A percentile compares a stretch with the other conserved stretches of the same genome.
These are phyloP conservation scores for Aspergillus tanneri DNA, from an alignment of 2,329 filamentous ascomycete species.

Conservation along the genomic window DNA sequence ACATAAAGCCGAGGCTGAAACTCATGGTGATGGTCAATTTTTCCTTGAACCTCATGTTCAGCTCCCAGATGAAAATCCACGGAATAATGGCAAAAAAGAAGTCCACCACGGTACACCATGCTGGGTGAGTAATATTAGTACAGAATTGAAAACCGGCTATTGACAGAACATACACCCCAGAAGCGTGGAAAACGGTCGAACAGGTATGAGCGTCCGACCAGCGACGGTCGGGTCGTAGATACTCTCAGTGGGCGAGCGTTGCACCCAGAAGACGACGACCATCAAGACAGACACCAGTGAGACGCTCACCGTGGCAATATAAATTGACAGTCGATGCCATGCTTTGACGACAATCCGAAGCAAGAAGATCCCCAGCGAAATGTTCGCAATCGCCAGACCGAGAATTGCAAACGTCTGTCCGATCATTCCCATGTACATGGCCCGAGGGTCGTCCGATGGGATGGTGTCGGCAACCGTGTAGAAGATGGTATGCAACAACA, in stretches of 20 bases:
- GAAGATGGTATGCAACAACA: constrained; percentile 34
- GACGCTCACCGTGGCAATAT: constrained; percentile 23
- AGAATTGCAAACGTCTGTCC: constrained; percentile 40
- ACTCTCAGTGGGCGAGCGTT: constrained; percentile 12
- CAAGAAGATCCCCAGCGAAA: constrained; percentile 43
- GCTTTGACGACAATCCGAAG: constrained; percentile 36
- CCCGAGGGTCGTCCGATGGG: constrained; percentile 25
- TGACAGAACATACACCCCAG: constrained; percentile 16
- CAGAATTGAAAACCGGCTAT: not conserved
- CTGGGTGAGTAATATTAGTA: constrained; percentile 1
- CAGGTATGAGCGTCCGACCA: constrained; percentile 13
- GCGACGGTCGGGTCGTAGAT: constrained; percentile 20
- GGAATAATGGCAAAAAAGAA: constrained; percentile 41
- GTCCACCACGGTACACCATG: constrained; percentile 29
- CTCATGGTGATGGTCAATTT: constrained; percentile 39
- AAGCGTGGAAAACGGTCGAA: constrained; percentile 16
- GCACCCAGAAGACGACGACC: constrained; percentile 18
- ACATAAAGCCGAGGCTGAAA: constrained; percentile 40
- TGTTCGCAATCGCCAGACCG: constrained; percentile 43
- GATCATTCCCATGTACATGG: constrained; percentile 23
- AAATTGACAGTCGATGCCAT: constrained; percentile 41
- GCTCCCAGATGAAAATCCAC: constrained; percentile 38
- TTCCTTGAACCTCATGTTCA: constrained; percentile 40
- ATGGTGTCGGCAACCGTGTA: constrained; percentile 27
- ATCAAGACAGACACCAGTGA: constrained; percentile 25